Base-by-base conservation (phyloP, 1,284 basidiomycete genomes). In the Xerocomus nothofagi region DNA sequence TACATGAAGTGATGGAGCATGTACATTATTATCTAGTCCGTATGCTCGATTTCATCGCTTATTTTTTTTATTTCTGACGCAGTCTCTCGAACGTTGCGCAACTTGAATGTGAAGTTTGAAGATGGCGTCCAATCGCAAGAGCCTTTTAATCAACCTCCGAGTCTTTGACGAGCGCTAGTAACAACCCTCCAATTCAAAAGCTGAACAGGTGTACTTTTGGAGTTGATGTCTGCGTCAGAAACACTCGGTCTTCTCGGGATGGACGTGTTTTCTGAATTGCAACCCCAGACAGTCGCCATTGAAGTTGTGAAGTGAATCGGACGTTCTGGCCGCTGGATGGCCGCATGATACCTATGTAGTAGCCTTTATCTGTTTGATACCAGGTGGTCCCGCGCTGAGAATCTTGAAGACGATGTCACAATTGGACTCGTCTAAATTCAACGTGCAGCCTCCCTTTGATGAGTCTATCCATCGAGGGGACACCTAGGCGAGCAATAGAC, bases 341-440 rank as follows among this genome's bases (percentile, higher is more conserved):
- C n/a, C n/a, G 11, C 26, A 27, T 11, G 26, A 27, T 11, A n/a
- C n/a, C n/a, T n/a, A n/a, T 23, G 29, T n/a, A 50, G n/a, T 24
- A 37, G 24, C 24, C 36, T 17, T n/a, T 21, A 36, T 17, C 26
- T n/a, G n/a, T n/a, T n/a, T n/a, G n/a, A n/a, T n/a, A n/a, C n/a
- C n/a, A n/a, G n/a, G n/a, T n/a, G n/a, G n/a, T n/a, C n/a, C n/a
- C n/a, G n/a, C n/a, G n/a, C n/a, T n/a, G n/a, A n/a, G n/a, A n/a
- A n/a, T n/a, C n/a, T n/a, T n/a, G n/a, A n/a, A n/a, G n/a, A 60
- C 56, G 52, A 42, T 52, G 47, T 37, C 30, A 24, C 31, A 21
- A 12, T 20, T 18, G 26, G n/a, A 14, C 18, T n/a, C 4, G 20
- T n/a, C 24, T 20, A 7, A 17, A 8, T 38, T 38, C 44, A 45